Evolutionary conservation across 1,284 basidiomycete species (phyloP).

Genomic region (Uromyces viciae-fabae): DNA sequence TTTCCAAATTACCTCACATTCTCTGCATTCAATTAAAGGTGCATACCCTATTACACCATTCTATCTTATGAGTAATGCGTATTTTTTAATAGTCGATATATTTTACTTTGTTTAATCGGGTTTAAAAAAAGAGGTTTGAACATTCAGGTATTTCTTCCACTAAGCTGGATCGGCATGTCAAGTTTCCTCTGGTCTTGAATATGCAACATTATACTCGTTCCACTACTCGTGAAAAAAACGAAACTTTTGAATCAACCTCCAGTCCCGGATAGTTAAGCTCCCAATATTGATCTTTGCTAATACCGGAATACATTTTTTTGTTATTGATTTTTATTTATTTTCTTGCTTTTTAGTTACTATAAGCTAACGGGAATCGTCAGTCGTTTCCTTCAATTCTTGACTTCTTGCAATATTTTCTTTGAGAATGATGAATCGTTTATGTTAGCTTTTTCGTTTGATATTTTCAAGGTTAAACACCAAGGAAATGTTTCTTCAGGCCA

Average conservation of each 20-base stretch:
- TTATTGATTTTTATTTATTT: background rate
- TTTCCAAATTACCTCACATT: conserved; percentile 28
- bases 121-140: conserved; percentile 44
- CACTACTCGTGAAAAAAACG: background rate
- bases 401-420: background rate
- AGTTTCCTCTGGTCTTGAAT: conserved; percentile 38
- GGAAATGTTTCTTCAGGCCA: conserved; percentile 41
- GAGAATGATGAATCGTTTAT: background rate
- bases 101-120: background rate
- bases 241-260: background rate
- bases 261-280: background rate
- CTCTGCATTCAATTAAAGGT: conserved; percentile 45
- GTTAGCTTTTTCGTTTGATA: background rate
- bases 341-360: conserved; percentile 2
- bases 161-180: conserved; percentile 30
- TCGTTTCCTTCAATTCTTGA: background rate
- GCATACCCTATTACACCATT: background rate
- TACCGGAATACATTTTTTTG: background rate
- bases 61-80: background rate
- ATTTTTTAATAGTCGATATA: background rate
- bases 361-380: conserved; percentile 35
- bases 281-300: background rate
- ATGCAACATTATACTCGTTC: conserved; percentile 27
- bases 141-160: conserved; percentile 11
- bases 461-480: conserved; percentile 35